Evolutionary conservation across 1,139 yeast species (phyloP), one percentile per base, ranked within the genome.

Genomic region (Hansenula anomala): DNA sequence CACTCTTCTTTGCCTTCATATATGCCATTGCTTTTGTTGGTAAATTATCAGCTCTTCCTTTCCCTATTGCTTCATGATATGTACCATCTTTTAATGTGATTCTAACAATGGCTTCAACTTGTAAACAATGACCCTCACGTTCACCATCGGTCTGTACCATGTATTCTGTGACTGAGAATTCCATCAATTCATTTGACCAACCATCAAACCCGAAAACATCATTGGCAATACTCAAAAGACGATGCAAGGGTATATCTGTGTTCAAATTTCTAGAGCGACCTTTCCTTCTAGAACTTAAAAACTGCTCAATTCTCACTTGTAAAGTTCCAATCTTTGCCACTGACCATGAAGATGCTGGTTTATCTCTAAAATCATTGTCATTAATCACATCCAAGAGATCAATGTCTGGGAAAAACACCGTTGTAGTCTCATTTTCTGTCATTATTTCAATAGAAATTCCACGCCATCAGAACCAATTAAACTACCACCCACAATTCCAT

Each of bases 31-130:
- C 50, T 37, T 54, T 57, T 2, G 38, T 48, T 0, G 77, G 72
- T 37, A 67, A 34, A 25, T 63, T 64, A 4, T 48, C 47, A 1
- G 71, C 63, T 14, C 54, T 56, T 1, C 80, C 82, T 1, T 40
- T 38, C 0, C 83, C 84, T 6, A 33, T 36, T 4, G 60, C 64
- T 18, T 66, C 69, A 12, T 61, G 55, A 20, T 49, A 53, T 0
- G 80, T 72, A 0, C 80, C 80, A 47, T 78, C 85, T 37, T 59
- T 64, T 29, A 79, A 56, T 1, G 55, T 59, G 1, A 78, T 54
- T n/a, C 65, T 56, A 0, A 76, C 66, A 6, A 38, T 45, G 2
- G 59, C 42, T 16, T 44, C 43, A 3, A 58, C 44, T 12, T 40
- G 43, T 12, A 56, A 32, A n/a, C 49, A 46, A 36, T 52, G 32